Percentiles rank a stretch among this genome's conserved stretches.
These are phyloP conservation scores for Pyronema omphalodes DNA, from an alignment of 495 filamentous ascomycete genomes.

Conservation along the genomic window DNA sequence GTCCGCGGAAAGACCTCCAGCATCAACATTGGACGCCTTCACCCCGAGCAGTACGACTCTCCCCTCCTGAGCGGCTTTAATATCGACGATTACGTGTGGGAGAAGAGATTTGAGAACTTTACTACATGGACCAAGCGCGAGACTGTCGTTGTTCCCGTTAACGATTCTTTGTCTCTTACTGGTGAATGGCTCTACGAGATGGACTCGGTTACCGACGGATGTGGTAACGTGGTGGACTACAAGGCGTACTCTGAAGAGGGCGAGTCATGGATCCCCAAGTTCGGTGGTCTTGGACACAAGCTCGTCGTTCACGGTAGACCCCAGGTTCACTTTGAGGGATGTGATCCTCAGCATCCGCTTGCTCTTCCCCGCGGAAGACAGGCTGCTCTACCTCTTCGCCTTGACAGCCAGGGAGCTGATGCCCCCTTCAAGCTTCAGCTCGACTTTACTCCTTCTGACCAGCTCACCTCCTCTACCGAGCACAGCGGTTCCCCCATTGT, in stretches of 20 bases:
- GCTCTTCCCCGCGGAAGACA: constrained; percentile 57
- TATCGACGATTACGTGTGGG: constrained; percentile 34
- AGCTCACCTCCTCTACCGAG: constrained; percentile 43
- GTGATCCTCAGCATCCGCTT: constrained; percentile 60
- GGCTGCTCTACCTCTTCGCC: constrained; percentile 52
- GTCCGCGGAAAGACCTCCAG: constrained; percentile 53
- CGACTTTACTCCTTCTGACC: constrained; percentile 49
- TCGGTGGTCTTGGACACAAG: constrained; percentile 46
- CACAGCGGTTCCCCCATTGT: constrained; percentile 36
- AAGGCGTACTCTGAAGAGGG: constrained; percentile 45
- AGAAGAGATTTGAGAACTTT: constrained; percentile 35
- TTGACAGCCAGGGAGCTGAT: constrained; percentile 39
- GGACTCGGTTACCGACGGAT: constrained; percentile 77
- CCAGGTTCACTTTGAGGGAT: constrained; percentile 45
- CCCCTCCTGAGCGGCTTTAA: constrained; percentile 43
- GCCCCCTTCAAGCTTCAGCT: constrained; percentile 43
- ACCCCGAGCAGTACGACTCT: constrained; percentile 68
- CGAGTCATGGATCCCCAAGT: constrained; percentile 37
- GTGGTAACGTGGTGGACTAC: constrained; percentile 74
- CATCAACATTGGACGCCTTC: constrained; percentile 77
- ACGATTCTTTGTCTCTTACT: constrained; percentile 60
- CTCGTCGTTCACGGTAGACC: constrained; percentile 82
- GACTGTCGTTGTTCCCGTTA: constrained; percentile 56
- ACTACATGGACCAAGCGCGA: constrained; percentile 66
- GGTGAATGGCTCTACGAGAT: constrained; percentile 79